Conservation (phyloP, 2,329 filamentous ascomycete genomes). For the Lachnellula suecica region DNA sequence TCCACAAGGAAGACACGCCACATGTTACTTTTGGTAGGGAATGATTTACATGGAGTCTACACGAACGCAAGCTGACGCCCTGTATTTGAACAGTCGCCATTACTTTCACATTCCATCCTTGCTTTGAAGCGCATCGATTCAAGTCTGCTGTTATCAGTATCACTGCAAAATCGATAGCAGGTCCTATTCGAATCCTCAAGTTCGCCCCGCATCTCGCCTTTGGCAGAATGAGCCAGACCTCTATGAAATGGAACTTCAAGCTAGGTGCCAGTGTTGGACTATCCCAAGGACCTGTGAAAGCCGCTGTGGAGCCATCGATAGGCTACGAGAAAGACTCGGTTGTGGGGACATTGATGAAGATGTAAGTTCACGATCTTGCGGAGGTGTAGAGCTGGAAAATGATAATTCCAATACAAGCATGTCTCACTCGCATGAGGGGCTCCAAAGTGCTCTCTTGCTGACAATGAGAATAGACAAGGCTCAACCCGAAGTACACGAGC, state of each 20-base stretch:
- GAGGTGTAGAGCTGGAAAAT: neutral
- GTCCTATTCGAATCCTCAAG: conserved; percentile 42
- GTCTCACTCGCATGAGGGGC: neutral
- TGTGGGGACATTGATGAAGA: conserved; percentile 26
- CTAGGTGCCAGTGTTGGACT: conserved; percentile 39
- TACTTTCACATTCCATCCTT: conserved; percentile 49
- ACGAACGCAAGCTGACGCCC: neutral
- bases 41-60: no score
- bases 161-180: conserved; percentile 31
- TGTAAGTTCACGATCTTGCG: conserved; percentile 12
- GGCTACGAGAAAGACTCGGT: conserved; percentile 20
- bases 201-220: conserved; percentile 50
- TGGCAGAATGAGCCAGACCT: conserved; percentile 19
- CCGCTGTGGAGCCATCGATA: conserved; percentile 11
- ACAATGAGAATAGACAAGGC: conserved; percentile 15
- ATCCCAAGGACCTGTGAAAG: conserved; percentile 37
- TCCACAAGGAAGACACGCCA: conserved; percentile 41
- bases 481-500: conserved; percentile 15
- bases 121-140: conserved; percentile 43
- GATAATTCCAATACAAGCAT: neutral
- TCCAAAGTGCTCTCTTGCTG: neutral
- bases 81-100: conserved; percentile 32
- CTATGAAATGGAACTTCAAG: conserved; percentile 25
- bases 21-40: conserved; percentile 43
- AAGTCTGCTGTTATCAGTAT: conserved; percentile 45